phyloP scores from a whole-genome alignment of 345 rosid species.

The Arabis alpina region DNA sequence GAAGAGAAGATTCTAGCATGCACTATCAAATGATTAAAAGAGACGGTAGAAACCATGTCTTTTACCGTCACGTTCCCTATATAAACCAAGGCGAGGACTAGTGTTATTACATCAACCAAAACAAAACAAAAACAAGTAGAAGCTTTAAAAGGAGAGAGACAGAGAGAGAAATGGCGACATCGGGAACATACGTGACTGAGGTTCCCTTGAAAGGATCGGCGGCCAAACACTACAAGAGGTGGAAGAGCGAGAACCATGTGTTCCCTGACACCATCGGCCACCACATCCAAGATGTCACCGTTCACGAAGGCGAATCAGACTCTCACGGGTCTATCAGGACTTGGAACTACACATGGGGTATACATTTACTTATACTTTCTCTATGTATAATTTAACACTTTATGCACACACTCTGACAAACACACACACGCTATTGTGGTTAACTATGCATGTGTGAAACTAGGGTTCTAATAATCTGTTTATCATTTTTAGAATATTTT shows the following conservation, averaged over 20 bases:
- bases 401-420: not conserved
- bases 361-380: not conserved
- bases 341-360: constrained; percentile 42
- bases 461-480: not conserved
- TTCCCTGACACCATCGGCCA: constrained; percentile 42
- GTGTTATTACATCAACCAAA: constrained; percentile 15
- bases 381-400: not conserved
- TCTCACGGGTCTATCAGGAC: constrained; percentile 36
- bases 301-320: constrained; percentile 39
- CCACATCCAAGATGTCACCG: constrained; percentile 37
- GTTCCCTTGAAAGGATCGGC: constrained; percentile 39
- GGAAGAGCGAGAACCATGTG: constrained; percentile 41
- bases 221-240: constrained; percentile 38
- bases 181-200: constrained; percentile 43
- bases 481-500: not conserved
- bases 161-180: constrained; percentile 37
- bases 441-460: not conserved
- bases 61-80: constrained; percentile 17
- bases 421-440: not conserved
- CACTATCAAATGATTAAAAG: constrained; percentile 24
- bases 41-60: constrained; percentile 15
- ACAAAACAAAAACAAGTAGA: not conserved
- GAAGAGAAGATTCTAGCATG: constrained; percentile 12
- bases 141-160: constrained; percentile 1
- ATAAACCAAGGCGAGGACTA: constrained; percentile 14